Conservation (phyloP, 495 filamentous ascomycete genomes). For the Tetracladium marchalianum region DNA sequence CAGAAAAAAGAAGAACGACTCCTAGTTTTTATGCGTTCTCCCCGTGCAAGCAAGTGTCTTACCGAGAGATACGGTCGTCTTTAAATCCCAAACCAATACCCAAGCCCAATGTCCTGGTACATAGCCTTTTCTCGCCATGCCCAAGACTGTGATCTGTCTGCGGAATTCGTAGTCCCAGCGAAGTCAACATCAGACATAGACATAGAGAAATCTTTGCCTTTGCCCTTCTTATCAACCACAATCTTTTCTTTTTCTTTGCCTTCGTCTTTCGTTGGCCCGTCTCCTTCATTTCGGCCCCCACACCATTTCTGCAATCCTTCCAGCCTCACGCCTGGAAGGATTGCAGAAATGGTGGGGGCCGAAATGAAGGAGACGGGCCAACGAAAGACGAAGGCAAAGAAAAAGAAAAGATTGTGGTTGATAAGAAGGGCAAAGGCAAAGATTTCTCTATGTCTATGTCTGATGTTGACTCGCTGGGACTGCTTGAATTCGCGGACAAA, state of each 20-base stretch:
- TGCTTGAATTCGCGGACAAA: background rate
- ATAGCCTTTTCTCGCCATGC: constrained; percentile 19
- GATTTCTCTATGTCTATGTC: background rate
- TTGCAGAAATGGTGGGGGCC: constrained; percentile 19
- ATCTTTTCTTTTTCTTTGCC: constrained; percentile 16
- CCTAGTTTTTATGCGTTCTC: constrained; percentile 15
- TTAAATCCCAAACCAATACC: constrained; percentile 24
- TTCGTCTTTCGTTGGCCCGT: constrained; percentile 13
- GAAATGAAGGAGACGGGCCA: constrained; percentile 10
- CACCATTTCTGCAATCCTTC: constrained; percentile 21
- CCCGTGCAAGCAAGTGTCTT: too few species aligned
- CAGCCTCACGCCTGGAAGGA: constrained; percentile 29
- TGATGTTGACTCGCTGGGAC: background rate
- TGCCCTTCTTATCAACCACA: constrained; percentile 11
- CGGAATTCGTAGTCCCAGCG: too few species aligned
- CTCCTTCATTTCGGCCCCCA: constrained; percentile 12
- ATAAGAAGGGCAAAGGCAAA: constrained; percentile 15
- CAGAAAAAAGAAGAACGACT: constrained; percentile 50
- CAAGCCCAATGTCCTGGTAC: constrained; percentile 22
- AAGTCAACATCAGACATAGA: background rate
- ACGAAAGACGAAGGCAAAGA: constrained; percentile 17
- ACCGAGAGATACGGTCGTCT: too few species aligned
- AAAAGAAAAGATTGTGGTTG: constrained; percentile 12
- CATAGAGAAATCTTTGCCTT: constrained; percentile 13
- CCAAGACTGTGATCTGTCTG: constrained; percentile 12